Conservation (phyloP, 2,329 filamentous ascomycete genomes). For the Leptographium procerum region DNA sequence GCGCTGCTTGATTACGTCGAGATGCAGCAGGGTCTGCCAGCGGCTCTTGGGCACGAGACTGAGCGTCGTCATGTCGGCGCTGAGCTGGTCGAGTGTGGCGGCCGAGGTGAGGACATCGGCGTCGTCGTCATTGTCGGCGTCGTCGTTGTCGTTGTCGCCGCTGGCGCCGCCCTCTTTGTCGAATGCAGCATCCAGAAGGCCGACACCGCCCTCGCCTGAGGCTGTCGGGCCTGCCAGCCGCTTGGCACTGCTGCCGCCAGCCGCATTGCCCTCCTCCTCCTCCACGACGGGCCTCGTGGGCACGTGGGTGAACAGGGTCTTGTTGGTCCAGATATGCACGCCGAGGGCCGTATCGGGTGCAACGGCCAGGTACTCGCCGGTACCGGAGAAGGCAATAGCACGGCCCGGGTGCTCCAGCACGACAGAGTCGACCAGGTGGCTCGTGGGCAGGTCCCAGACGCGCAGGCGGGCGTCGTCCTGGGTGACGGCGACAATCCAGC, state of each 20-base stretch:
- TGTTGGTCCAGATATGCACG: constrained; percentile 94
- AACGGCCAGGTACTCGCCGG: constrained; percentile 89
- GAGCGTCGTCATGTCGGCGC: constrained; percentile 71
- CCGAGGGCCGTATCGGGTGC: constrained; percentile 73
- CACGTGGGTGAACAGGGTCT: constrained; percentile 78
- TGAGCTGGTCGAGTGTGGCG: constrained; percentile 63
- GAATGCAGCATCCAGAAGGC: constrained; percentile 66
- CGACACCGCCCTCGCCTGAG: constrained; percentile 71
- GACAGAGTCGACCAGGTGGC: constrained; percentile 89
- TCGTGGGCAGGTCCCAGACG: constrained; percentile 92
- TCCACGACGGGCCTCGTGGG: constrained; percentile 78
- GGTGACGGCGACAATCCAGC: constrained; percentile 85
- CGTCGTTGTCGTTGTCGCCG: no score
- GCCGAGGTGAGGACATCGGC: constrained; percentile 42
- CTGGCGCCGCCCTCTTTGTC: constrained; percentile 43
- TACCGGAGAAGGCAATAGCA: constrained; percentile 75
- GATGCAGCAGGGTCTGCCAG: constrained; percentile 89
- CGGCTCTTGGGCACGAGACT: constrained; percentile 80
- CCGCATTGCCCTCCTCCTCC: constrained; percentile 9
- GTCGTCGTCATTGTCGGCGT: constrained; percentile 29
- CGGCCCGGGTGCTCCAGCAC: constrained; percentile 68
- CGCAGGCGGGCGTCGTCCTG: constrained; percentile 70
- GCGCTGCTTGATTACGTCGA: constrained; percentile 83
- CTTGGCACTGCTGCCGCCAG: neutral
- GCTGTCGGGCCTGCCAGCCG: constrained; percentile 55